Evolutionary conservation across 2,329 filamentous ascomycete species (phyloP).

Genomic region (Emergomyces orientalis): DNA sequence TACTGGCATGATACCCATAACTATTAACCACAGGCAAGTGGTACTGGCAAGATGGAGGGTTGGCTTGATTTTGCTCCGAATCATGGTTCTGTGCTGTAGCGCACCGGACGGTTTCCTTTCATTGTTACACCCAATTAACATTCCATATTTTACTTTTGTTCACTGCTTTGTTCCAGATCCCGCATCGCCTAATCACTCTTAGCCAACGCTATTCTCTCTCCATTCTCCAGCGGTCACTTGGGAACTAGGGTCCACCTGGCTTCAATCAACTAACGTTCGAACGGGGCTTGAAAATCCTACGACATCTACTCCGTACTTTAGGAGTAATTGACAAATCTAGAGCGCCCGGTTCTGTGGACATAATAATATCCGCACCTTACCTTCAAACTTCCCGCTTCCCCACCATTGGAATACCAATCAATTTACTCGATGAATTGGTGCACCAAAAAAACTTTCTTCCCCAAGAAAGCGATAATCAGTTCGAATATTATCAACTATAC

Average conservation of each 20-base stretch:
- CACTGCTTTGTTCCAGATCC: background rate
- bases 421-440: background rate
- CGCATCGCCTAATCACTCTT: background rate
- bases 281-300: background rate
- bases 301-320: no score
- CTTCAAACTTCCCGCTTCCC: background rate
- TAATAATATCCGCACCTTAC: background rate
- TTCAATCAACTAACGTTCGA: background rate
- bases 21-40: constrained; percentile 3
- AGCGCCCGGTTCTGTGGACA: background rate
- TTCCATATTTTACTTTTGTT: constrained; percentile 6
- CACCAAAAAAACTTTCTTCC: background rate
- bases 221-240: background rate
- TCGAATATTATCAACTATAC: background rate
- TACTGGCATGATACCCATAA: constrained; percentile 6
- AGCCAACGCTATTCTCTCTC: background rate
- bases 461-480: background rate
- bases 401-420: background rate
- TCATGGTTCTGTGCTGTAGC: constrained; percentile 1
- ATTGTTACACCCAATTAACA: background rate
- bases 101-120: constrained; percentile 2
- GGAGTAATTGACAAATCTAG: background rate
- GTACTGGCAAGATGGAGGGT: background rate
- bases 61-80: background rate
- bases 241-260: background rate